Base-by-base conservation (phyloP, 2,329 filamentous ascomycete genomes). In the Talaromyces pinophilus region DNA sequence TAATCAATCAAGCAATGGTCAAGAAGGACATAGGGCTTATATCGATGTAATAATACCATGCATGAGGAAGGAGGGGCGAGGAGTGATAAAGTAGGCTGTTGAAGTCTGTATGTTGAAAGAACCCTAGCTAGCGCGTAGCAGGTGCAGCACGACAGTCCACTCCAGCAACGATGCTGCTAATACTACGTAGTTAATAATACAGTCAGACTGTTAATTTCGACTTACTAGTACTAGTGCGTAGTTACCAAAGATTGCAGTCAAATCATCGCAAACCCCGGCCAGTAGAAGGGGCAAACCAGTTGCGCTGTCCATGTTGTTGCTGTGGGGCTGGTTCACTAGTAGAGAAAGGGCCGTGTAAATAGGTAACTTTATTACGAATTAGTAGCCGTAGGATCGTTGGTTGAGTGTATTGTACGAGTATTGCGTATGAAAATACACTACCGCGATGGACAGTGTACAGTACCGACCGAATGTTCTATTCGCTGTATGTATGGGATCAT, bases 21-120 rank as follows among this genome's bases (percentile, higher is more conserved):
- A 44, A 55, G 48, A 62, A 55, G 48, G 60, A 48, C 30, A 62
- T 52, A 62, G 30, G 46, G 44, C 60, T 52, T 52, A 62, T 62
- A 62, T 52, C 46, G n/a, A 28, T 62, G 22, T 57, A 57, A 38
- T 57, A 15, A 22, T 22, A 22, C 28, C 30, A 38, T 25, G 33
- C 52, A 33, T 35, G 22, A 40, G 52, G 46, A n/a, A 19, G 17
- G 44, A 48, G 17, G 59, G 59, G 59, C 28, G 40, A 62, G 33
- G 30, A 22, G 17, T 17, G 22, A 13, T 57, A 11, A n/a, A 38
- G 28, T 55, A 30, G 48, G 5, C 48, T 52, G 44, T 46, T 46
- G 44, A 17, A 25, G 46, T 28, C 13, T 28, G 52, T 55, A n/a
- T 33, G 25, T n/a, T 55, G 52, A 35, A 22, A 33, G 52, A 35